phyloP scores from a whole-genome alignment of 192 early-diverging fungal species.

The Backusella morwellensis region DNA sequence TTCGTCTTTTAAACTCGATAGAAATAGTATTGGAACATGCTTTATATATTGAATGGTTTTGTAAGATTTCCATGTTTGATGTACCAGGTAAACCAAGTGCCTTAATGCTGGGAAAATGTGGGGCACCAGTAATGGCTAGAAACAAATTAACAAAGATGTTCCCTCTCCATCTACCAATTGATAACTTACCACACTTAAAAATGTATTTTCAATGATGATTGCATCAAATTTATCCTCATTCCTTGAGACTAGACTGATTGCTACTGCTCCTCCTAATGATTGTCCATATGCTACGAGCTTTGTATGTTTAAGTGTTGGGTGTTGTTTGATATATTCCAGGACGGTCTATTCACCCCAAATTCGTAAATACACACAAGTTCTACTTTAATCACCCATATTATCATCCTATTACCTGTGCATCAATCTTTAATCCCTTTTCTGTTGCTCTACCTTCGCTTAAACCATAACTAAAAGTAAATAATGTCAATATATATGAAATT shows the following conservation, averaged over 20 bases:
- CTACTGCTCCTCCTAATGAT: slow-evolving; percentile 95
- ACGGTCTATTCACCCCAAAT: slow-evolving; percentile 53
- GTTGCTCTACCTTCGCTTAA: slow-evolving; percentile 57
- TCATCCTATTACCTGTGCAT: slow-evolving; percentile 65
- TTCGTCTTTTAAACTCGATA: slow-evolving; percentile 84
- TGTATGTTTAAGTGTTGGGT: slow-evolving; percentile 72
- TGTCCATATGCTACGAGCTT: slow-evolving; percentile 93
- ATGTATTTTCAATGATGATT: slow-evolving; percentile 94
- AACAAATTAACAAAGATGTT: not conserved
- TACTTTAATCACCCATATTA: not conserved
- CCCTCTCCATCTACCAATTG: not conserved
- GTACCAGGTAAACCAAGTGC: slow-evolving; percentile 74
- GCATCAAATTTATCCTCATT: slow-evolving; percentile 78
- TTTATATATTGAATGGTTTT: slow-evolving; percentile 62
- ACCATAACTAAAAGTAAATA: slow-evolving; percentile 17
- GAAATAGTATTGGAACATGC: slow-evolving; percentile 77
- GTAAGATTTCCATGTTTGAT: slow-evolving; percentile 91
- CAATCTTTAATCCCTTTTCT: slow-evolving; percentile 86
- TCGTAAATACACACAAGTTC: not conserved
- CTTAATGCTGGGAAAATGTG: slow-evolving; percentile 73
- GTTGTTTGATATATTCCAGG: slow-evolving; percentile 79
- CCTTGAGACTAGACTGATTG: slow-evolving; percentile 79
- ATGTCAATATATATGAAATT: not conserved
- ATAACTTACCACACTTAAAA: slow-evolving; percentile 73
- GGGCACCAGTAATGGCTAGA: slow-evolving; percentile 83